Base-by-base conservation (phyloP, 345 rosid genomes). In the Mangifera indica region DNA sequence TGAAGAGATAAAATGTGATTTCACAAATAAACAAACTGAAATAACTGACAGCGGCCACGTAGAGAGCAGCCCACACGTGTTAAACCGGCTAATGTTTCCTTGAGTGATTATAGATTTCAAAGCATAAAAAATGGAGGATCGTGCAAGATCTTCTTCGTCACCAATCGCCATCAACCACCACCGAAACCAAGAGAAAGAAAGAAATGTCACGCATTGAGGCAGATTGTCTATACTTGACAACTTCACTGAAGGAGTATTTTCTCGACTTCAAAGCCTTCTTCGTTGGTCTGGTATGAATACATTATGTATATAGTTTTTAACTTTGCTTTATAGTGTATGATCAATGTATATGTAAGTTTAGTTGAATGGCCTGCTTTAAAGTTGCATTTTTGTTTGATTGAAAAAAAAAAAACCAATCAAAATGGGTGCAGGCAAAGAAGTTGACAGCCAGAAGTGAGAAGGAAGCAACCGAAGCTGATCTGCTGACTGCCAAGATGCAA, bases 381-480 rank as follows among this genome's bases (percentile, higher is more conserved):
- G 6, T 34, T 34, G 37, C 6, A 1, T 40, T 44, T 52, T 62
- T 59, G 37, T 34, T 34, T 34, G 37, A 34, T 34, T 34, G 0
- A 34, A 2, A 34, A 34, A n/a, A n/a, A n/a, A n/a, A n/a, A n/a
- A n/a, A n/a, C n/a, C n/a, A n/a, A n/a, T 6, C 25, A 17, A 11
- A 45, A 7, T 26, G 70, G 66, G 44, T 64, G 62, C 72, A 83
- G 91, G 85, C 79, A 45, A 84, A 90, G 81, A 84, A 63, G 72
- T 59, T 85, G 80, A 84, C 72, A 6, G 90, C 93, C 22, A 83
- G 74, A 75, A 84, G 74, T 70, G 91, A 90, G 86, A 77, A 77
- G 76, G 91, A 84, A 77, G 91, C 84, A 8, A 54, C 86, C 1
- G 86, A 81, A 29, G 90, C 90, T 51, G 82, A 87, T 9, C 24